These are phyloP conservation scores for Penicillium italicum DNA, from an alignment of 2,329 filamentous ascomycete species.

Conservation along the genomic window DNA sequence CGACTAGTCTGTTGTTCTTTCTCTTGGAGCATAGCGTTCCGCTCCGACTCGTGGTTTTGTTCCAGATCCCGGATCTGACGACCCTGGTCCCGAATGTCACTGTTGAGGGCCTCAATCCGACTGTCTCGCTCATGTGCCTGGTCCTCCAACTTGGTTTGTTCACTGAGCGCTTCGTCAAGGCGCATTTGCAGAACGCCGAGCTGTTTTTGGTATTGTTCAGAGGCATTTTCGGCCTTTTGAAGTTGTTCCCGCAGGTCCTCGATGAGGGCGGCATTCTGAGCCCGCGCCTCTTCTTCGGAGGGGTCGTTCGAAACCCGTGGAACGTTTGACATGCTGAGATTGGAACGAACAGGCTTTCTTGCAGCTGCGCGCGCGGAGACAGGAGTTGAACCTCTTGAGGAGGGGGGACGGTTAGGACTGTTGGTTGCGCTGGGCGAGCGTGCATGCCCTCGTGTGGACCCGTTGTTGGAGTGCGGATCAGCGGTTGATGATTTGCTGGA, in stretches of 20 bases:
- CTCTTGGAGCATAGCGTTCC: constrained; percentile 81
- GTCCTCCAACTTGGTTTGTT: constrained; percentile 85
- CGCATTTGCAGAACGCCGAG: constrained; percentile 77
- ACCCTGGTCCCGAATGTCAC: constrained; percentile 78
- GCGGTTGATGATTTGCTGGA: constrained; percentile 33
- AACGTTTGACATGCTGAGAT: constrained; percentile 43
- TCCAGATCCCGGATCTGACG: constrained; percentile 88
- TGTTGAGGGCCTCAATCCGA: constrained; percentile 72
- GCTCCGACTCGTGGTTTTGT: constrained; percentile 85
- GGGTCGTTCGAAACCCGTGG: constrained; percentile 49
- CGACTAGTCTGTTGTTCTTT: constrained; percentile 80
- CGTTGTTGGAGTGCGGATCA: constrained; percentile 32
- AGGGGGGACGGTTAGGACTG: constrained; percentile 59
- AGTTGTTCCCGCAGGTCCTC: constrained; percentile 82
- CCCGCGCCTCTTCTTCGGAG: constrained; percentile 67
- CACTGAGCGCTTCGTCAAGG: constrained; percentile 76
- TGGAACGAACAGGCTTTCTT: constrained; percentile 52
- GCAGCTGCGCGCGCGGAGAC: constrained; percentile 71
- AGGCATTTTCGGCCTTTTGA: constrained; percentile 71
- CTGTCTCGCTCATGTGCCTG: constrained; percentile 81
- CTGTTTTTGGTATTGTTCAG: constrained; percentile 80
- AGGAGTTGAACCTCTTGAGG: constrained; percentile 54
- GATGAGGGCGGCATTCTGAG: constrained; percentile 72
- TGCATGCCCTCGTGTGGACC: constrained; percentile 37
- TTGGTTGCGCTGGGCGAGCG: constrained; percentile 51